Conservation (phyloP, 306 rosid species). For the Trifolium subterraneum region DNA sequence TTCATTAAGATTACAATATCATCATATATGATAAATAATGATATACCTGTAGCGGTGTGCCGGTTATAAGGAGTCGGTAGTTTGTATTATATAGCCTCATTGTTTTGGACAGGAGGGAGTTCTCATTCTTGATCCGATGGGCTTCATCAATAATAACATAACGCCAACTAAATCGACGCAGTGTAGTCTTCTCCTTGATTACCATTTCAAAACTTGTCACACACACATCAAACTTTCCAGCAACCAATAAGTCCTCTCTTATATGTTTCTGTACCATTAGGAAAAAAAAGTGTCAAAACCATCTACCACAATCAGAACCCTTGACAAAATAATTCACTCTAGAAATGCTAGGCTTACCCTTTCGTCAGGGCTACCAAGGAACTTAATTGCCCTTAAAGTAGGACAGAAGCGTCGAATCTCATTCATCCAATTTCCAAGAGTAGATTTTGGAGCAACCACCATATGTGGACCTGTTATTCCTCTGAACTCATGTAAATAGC, state of each 20-base stretch:
- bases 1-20: background rate
- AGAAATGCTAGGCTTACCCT: conserved; percentile 59
- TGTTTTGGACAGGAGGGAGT: conserved; percentile 92
- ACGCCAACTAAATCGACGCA: conserved; percentile 97
- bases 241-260: conserved; percentile 85
- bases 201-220: conserved; percentile 99
- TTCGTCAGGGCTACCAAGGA: conserved; percentile 98
- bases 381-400: conserved; percentile 76
- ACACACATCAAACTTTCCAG: conserved; percentile 94
- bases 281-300: conserved; percentile 10
- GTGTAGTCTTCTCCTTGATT: conserved; percentile 83
- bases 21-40: conserved; percentile 31
- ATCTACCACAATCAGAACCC: background rate
- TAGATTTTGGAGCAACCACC: conserved; percentile 99
- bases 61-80: conserved; percentile 93
- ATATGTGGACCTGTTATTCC: conserved; percentile 96
- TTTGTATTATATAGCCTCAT: conserved; percentile 92
- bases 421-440: conserved; percentile 99
- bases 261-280: conserved; percentile 66
- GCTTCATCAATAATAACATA: conserved; percentile 97
- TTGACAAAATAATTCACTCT: conserved; percentile 21
- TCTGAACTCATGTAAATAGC: conserved; percentile 92
- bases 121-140: conserved; percentile 97
- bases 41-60: conserved; percentile 94
- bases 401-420: conserved; percentile 98